Evolutionary conservation across 2,329 filamentous ascomycete species (phyloP).

Genomic region (Endothia cerciana): DNA sequence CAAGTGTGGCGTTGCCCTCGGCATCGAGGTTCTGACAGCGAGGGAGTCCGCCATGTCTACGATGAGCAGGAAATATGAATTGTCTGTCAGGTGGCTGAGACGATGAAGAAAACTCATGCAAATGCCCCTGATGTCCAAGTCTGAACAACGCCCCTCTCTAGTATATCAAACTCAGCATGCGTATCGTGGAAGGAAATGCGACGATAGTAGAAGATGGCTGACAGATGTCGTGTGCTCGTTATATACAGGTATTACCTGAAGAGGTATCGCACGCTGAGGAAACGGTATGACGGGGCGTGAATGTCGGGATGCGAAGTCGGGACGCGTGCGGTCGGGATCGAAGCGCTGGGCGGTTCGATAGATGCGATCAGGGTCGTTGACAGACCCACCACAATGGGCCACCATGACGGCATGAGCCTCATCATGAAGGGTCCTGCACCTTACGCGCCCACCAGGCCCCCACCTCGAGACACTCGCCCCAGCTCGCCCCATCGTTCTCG

Average conservation of each 20-base stretch:
- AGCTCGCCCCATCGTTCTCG: conserved; percentile 75
- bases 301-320: neutral
- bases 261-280: conserved; percentile 81
- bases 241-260: conserved; percentile 82
- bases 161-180: conserved; percentile 2
- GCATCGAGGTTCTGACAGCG: neutral
- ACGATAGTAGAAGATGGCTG: conserved; percentile 9
- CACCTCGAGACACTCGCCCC: conserved; percentile 83
- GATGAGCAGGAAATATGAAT: neutral
- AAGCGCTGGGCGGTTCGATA: no score
- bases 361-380: no score
- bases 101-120: neutral
- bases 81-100: conserved; percentile 15
- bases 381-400: neutral
- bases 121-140: neutral
- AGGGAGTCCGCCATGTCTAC: neutral
- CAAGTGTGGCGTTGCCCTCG: neutral
- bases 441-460: conserved; percentile 92
- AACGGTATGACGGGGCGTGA: conserved; percentile 68
- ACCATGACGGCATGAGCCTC: neutral
- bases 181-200: neutral
- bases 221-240: conserved; percentile 21
- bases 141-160: neutral
- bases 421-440: conserved; percentile 38
- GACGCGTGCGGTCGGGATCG: no score